Conservation (phyloP, 1,139 yeast species). For the Saccharomycopsis hybrid region DNA sequence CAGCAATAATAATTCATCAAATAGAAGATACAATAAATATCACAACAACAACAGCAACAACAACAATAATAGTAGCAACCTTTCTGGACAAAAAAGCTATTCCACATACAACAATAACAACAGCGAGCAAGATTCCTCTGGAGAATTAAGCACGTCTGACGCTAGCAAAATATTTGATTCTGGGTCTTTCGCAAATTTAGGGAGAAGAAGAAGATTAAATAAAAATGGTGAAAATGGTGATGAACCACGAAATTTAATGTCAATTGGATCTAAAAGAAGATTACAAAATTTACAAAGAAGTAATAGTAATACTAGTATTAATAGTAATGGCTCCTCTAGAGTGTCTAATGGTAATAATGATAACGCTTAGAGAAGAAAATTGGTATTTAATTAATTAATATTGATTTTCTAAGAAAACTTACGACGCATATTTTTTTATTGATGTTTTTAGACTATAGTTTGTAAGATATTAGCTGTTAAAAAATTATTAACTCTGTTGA, state of each 20-base stretch:
- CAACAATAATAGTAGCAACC: background rate
- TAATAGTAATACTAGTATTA: background rate
- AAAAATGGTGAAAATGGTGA: conserved; percentile 21
- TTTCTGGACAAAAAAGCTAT: background rate
- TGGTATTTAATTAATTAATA: background rate
- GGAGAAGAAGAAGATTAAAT: conserved; percentile 16
- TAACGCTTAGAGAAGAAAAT: background rate
- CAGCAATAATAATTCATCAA: background rate
- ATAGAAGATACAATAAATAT: background rate
- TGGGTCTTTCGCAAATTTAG: conserved; percentile 13
- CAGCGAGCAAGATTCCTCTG: no score
- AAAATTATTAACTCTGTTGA: no score
- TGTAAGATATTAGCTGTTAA: no score
- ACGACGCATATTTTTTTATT: no score
- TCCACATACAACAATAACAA: background rate
- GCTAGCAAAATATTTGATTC: conserved; percentile 10
- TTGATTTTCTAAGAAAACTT: no score
- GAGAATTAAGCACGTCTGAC: no score
- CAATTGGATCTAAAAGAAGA: conserved; percentile 25
- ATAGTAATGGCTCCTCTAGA: no score
- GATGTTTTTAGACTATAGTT: no score
- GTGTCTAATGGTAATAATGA: no score
- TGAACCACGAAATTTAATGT: conserved; percentile 21
- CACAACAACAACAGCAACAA: conserved; percentile 1
- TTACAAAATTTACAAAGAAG: conserved; percentile 17